phyloP scores from a whole-genome alignment of 805 yeast species.

The Starmerella cellae region DNA sequence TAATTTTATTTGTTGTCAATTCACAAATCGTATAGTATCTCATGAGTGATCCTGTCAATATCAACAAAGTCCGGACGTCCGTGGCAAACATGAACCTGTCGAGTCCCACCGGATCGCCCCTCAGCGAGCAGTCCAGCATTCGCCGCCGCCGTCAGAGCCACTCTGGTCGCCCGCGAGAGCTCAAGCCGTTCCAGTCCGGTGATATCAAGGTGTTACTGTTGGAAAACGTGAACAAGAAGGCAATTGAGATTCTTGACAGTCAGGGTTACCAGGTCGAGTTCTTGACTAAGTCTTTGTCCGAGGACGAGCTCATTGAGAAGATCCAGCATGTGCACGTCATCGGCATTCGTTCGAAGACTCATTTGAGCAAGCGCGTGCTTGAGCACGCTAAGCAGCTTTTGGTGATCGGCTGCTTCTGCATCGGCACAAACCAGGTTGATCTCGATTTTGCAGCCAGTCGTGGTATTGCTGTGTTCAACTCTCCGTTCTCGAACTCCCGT shows the following conservation, averaged over 20 bases:
- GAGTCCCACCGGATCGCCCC: conserved; percentile 15
- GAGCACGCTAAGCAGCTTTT: conserved; percentile 80
- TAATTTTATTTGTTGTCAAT: too few species aligned
- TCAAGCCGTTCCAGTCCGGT: conserved; percentile 91
- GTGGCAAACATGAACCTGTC: conserved; percentile 6
- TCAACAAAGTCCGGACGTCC: conserved; percentile 15
- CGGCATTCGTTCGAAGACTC: conserved; percentile 96
- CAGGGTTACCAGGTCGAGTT: conserved; percentile 98
- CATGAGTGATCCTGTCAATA: conserved; percentile 27
- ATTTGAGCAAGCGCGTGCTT: conserved; percentile 64
- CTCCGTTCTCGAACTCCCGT: conserved; percentile 96
- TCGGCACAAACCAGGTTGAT: conserved; percentile 97
- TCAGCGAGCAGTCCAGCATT: conserved; percentile 11
- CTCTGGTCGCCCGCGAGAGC: conserved; percentile 37
- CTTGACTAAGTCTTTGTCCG: conserved; percentile 75
- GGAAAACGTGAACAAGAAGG: conserved; percentile 90
- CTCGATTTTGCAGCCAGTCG: conserved; percentile 77
- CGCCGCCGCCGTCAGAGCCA: conserved; percentile 19
- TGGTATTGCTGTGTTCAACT: conserved; percentile 94
- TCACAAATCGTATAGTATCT: too few species aligned
- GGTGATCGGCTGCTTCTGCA: conserved; percentile 94
- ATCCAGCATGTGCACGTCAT: conserved; percentile 89
- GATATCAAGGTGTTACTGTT: conserved; percentile 82
- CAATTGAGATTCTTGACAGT: conserved; percentile 64
- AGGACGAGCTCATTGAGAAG: conserved; percentile 87